These are phyloP conservation scores for Pisolithus thermaeus DNA, from an alignment of 1,284 basidiomycete genomes.

Conservation along the genomic window DNA sequence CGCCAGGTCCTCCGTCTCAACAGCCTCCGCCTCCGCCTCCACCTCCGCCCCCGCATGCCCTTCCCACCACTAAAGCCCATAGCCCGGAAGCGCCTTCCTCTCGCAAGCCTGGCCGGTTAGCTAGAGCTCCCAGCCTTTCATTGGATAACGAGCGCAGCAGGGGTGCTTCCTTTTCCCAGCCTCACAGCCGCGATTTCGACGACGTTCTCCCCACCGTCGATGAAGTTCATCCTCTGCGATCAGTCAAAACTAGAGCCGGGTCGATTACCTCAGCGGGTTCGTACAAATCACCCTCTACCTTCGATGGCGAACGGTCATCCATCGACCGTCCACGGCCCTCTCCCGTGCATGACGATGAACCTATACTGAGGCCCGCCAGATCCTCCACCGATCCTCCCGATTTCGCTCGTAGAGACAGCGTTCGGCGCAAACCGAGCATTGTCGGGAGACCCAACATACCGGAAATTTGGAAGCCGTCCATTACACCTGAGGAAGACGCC, in stretches of 20 bases:
- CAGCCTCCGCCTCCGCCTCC: slow-evolving; percentile 3
- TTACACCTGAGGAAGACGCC: slow-evolving; percentile 38
- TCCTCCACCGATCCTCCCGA: slow-evolving; percentile 20
- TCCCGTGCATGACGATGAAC: slow-evolving; percentile 21
- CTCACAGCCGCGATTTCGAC: slow-evolving; percentile 14
- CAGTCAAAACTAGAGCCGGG: slow-evolving; percentile 24
- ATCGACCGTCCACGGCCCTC: slow-evolving; percentile 18
- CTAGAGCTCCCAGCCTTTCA: slow-evolving; percentile 14
- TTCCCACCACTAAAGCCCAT: slow-evolving; percentile 7
- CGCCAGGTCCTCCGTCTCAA: neutral
- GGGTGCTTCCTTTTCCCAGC: slow-evolving; percentile 12
- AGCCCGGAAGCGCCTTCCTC: slow-evolving; percentile 10
- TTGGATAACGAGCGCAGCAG: slow-evolving; percentile 21
- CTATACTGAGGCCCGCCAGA: slow-evolving; percentile 15
- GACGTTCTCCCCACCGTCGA: slow-evolving; percentile 15
- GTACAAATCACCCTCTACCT: slow-evolving; percentile 22
- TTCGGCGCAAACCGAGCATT: slow-evolving; percentile 28
- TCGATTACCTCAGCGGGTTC: slow-evolving; percentile 24
- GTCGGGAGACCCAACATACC: slow-evolving; percentile 20
- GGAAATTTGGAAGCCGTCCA: slow-evolving; percentile 41
- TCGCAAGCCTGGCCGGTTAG: slow-evolving; percentile 15
- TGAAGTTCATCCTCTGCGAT: slow-evolving; percentile 14
- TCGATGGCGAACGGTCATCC: slow-evolving; percentile 19
- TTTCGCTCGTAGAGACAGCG: slow-evolving; percentile 19
- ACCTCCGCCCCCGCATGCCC: neutral